These are phyloP conservation scores for Tetrahymena elliotti DNA, from an alignment of 73 alveolate genomes.

Conservation along the genomic window DNA sequence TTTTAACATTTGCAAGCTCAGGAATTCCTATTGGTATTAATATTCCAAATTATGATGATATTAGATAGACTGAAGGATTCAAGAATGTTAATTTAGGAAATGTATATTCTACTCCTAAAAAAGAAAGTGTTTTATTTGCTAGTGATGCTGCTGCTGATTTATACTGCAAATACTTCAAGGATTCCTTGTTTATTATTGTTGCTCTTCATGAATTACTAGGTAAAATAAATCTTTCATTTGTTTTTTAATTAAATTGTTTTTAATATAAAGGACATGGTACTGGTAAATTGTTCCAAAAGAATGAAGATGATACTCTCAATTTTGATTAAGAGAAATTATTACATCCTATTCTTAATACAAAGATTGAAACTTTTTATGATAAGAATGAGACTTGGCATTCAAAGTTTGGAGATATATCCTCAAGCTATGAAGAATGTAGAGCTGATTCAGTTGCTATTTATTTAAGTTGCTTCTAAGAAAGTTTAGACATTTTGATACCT, in stretches of 20 bases:
- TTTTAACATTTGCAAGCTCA: conserved; percentile 76
- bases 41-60: conserved; percentile 90
- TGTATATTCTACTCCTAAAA: conserved; percentile 6
- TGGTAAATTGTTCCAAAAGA: conserved; percentile 75
- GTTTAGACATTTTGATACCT: conserved; percentile 56
- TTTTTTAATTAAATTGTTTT: too few relatives aligned
- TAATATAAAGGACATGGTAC: conserved; percentile 83
- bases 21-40: conserved; percentile 91
- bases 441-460: conserved; percentile 87
- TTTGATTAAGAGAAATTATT: conserved; percentile 58
- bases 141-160: conserved; percentile 61
- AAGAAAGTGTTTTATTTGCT: conserved; percentile 52
- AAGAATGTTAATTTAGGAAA: conserved; percentile 82
- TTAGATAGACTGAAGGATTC: conserved; percentile 78
- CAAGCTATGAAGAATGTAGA: conserved; percentile 93
- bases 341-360: conserved; percentile 82
- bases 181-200: conserved; percentile 56
- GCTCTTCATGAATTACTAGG: conserved; percentile 81
- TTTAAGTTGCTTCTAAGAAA: conserved; percentile 72
- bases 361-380: conserved; percentile 64
- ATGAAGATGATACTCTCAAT: conserved; percentile 66
- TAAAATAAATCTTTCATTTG: too few relatives aligned
- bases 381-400: conserved; percentile 83
- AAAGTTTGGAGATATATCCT: conserved; percentile 72
- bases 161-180: conserved; percentile 50